These are phyloP conservation scores for Apiospora pterosperma DNA, from an alignment of 2,329 filamentous ascomycete genomes.

Conservation along the genomic window DNA sequence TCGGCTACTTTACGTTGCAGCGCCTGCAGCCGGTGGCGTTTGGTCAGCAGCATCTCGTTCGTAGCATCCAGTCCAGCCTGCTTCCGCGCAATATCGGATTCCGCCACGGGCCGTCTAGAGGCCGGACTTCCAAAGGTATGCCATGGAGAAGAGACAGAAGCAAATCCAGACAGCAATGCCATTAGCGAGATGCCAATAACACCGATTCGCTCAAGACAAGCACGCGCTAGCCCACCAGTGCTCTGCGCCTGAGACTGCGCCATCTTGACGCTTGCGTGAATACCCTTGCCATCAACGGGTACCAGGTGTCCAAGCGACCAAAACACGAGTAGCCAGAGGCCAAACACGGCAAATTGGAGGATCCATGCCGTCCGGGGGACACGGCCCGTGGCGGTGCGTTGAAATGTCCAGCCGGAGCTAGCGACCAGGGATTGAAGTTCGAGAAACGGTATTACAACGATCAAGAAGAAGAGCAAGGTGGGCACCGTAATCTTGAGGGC, in stretches of 20 bases:
- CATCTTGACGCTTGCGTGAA: slow-evolving; percentile 36
- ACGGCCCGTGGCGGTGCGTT: slow-evolving; percentile 52
- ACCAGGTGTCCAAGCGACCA: slow-evolving; percentile 71
- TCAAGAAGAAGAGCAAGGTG: slow-evolving; percentile 66
- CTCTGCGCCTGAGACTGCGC: slow-evolving; percentile 37
- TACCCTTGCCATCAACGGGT: slow-evolving; percentile 37
- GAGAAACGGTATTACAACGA: slow-evolving; percentile 74
- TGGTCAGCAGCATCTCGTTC: slow-evolving; percentile 73
- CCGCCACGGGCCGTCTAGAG: slow-evolving; percentile 58
- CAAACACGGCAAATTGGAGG: slow-evolving; percentile 60
- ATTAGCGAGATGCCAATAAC: slow-evolving; percentile 84
- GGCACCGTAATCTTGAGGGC: slow-evolving; percentile 69
- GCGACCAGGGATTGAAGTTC: slow-evolving; percentile 67
- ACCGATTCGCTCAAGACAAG: slow-evolving; percentile 67
- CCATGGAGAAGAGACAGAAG: slow-evolving; percentile 84
- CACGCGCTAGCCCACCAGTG: slow-evolving; percentile 41
- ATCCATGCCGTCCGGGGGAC: slow-evolving; percentile 61
- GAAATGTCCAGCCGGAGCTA: slow-evolving; percentile 59
- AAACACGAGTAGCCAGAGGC: slow-evolving; percentile 67
- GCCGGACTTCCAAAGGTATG: slow-evolving; percentile 70
- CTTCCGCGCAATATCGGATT: slow-evolving; percentile 72
- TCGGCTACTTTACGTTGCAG: slow-evolving; percentile 60
- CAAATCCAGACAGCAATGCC: slow-evolving; percentile 85
- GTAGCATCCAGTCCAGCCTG: slow-evolving; percentile 76
- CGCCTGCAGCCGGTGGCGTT: slow-evolving; percentile 67